Evolutionary conservation across 106 monocot genomes (phyloP), one percentile per base, ranked within the genome.

Genomic region (Dactylorhiza incarnata): DNA sequence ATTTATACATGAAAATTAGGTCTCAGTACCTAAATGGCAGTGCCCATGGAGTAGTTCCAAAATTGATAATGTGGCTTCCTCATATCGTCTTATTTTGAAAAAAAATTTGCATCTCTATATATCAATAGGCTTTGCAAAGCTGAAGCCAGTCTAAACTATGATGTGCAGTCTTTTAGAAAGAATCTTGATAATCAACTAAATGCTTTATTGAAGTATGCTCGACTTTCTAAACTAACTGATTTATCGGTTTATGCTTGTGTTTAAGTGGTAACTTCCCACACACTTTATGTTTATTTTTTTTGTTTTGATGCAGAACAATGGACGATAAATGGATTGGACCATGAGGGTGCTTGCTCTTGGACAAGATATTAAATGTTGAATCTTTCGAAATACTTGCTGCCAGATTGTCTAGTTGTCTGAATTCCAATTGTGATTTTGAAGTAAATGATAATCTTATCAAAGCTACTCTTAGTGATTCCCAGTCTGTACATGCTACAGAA

Each of bases 281-380:
- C n/a, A n/a, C n/a, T n/a, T n/a, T n/a, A n/a, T n/a, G n/a, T n/a
- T n/a, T n/a, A n/a, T n/a, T n/a, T n/a, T n/a, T 78, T 26, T 67
- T 75, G 51, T 74, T 82, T 15, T 25, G 25, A 68, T 12, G n/a
- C 82, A 97, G 96, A 81, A 74, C 61, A 63, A 89, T 93, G 74
- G 96, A 97, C 78, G 89, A 89, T 50, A 82, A 74, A 47, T 97
- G 96, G 96, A 68, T 97, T 51, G 96, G 96, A 75, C 87, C 96
- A 19, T 97, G 96, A 93, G 74, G 78, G 55, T 97, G 93, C 85
- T 83, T 97, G 84, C 79, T 97, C 76, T 78, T 85, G 65, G 96
- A 91, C 55, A 73, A 80, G 14, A 76, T 15, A 29, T 78, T 73
- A 47, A 61, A 81, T 25, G 4, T 23, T 79, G 49, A 86, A 80